Conservation (phyloP, 306 rosid genomes). For the Gillenia trifoliata region DNA sequence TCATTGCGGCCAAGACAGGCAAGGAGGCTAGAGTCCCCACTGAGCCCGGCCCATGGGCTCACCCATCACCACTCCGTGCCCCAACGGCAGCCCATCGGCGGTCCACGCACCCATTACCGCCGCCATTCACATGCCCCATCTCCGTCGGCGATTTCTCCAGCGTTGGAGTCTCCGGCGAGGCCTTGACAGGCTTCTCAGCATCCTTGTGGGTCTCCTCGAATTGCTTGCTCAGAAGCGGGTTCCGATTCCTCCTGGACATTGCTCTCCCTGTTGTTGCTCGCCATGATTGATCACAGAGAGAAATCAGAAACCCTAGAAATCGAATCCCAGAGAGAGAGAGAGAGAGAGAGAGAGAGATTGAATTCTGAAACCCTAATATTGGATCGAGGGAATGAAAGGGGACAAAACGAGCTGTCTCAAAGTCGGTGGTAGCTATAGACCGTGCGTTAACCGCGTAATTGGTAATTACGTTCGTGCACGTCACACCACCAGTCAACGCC, state of each 20-base stretch:
- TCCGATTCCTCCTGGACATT: constrained; percentile 50
- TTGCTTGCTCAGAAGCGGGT: constrained; percentile 54
- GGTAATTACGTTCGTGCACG: background rate
- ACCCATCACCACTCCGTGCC: constrained; percentile 70
- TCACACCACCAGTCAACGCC: background rate
- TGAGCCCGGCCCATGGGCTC: constrained; percentile 69
- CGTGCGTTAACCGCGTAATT: constrained; percentile 12
- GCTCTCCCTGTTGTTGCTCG: constrained; percentile 10
- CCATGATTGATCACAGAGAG: constrained; percentile 36
- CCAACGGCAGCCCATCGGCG: constrained; percentile 65
- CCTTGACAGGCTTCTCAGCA: constrained; percentile 9
- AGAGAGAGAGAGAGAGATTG: too few relatives aligned
- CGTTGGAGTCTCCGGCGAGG: background rate
- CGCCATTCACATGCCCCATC: constrained; percentile 12
- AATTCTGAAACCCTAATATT: background rate
- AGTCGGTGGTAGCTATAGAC: background rate
- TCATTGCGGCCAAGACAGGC: constrained; percentile 81
- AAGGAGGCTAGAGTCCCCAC: constrained; percentile 65
- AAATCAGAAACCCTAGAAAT: background rate
- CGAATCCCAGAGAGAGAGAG: background rate
- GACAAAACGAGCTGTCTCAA: background rate
- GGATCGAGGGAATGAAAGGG: background rate
- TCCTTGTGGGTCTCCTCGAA: constrained; percentile 21
- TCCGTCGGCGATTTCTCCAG: constrained; percentile 11
- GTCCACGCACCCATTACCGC: constrained; percentile 44